These are phyloP conservation scores for Metarhizium humberi DNA, from an alignment of 2,329 filamentous ascomycete genomes.

Conservation along the genomic window DNA sequence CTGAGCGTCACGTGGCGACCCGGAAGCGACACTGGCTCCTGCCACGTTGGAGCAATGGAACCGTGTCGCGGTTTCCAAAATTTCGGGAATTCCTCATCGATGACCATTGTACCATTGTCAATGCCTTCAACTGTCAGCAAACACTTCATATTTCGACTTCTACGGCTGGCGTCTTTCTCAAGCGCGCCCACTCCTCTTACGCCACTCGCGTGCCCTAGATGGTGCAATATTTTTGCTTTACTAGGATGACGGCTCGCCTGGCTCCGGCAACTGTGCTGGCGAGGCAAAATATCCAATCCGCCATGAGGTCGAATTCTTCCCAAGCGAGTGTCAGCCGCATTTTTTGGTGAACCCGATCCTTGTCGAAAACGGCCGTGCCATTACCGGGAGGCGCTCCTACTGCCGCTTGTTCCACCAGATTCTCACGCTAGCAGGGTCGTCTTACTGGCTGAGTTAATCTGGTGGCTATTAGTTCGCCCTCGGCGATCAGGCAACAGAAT, in stretches of 20 bases:
- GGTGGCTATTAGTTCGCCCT: slow-evolving; percentile 1
- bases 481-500: slow-evolving; percentile 11
- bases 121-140: neutral
- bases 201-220: too few species aligned
- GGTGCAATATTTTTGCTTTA: too few species aligned
- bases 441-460: slow-evolving; percentile 3
- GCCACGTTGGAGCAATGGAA: neutral
- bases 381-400: slow-evolving; percentile 1
- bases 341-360: neutral
- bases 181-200: too few species aligned
- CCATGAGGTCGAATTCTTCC: neutral
- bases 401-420: neutral
- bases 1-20: neutral
- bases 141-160: neutral
- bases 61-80: neutral
- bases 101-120: neutral
- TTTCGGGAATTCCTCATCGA: neutral
- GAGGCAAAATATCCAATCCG: too few species aligned
- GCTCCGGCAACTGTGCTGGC: too few species aligned
- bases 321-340: neutral
- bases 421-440: neutral
- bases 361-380: neutral
- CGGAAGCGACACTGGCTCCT: neutral
- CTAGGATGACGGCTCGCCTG: too few species aligned
- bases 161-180: too few species aligned